Evolutionary conservation across 1,284 basidiomycete genomes (phyloP), one percentile per base, ranked within the genome.

Genomic region (Acaromyces ingoldii): DNA sequence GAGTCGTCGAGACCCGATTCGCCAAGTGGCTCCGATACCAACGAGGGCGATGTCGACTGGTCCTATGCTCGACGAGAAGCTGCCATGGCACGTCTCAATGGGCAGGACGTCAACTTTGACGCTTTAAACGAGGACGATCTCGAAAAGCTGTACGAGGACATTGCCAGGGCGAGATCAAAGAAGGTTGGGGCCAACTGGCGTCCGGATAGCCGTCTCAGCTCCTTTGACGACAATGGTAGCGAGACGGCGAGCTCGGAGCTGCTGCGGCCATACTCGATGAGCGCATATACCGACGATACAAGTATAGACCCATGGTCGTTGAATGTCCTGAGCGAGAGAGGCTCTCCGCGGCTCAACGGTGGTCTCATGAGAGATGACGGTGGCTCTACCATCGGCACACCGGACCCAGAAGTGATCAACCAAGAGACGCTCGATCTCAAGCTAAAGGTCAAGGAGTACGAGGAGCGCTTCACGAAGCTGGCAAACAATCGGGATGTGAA

Each of bases 61-160:
- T 70, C 67, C 24, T 67, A 70, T 33, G 69, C 69, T 1, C 59
- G 69, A 4, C 39, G 69, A 4, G 69, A 72, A 44, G 65, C 65
- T 29, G 62, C 65, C 21, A 41, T 72, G 51, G 57, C 68, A 19
- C 58, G 55, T 25, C 58, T 72, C 46, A 65, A 68, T 46, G 69
- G 69, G 1, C 62, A 72, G 41, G 60, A 72, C 38, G 65, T 69
- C 54, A 61, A 62, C 39, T 70, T 72, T 46, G 67, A 72, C 48
- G 63, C 65, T 31, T 58, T 72, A 41, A 61, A 65, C 52, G 63
- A 67, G 37, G 63, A 70, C 42, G 69, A 72, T 40, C 60, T 72
- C 10, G 69, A 72, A 15, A 70, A 70, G 56, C 60, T 72, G 3
- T 72, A 70, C 26, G 69, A 72, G 29, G 69, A 72, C 52, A 65